Evolutionary conservation across 257 asterid species (phyloP).

Genomic region (Ilex asprella): DNA sequence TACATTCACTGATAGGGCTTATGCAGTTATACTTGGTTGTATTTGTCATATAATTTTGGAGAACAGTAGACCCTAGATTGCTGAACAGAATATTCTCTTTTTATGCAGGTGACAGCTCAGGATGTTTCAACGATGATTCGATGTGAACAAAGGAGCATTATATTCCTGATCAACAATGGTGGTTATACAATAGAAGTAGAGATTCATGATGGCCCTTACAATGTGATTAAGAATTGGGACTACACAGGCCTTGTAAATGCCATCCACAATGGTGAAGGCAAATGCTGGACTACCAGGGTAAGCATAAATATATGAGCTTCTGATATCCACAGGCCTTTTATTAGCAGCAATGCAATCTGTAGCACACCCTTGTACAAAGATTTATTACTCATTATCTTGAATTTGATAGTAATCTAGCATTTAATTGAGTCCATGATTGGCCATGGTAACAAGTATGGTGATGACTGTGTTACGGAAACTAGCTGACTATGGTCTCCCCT

Average conservation of each 20-base stretch:
- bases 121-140: slow-evolving; percentile 51
- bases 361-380: no score
- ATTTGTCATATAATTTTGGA: not conserved
- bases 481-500: no score
- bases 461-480: no score
- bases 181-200: slow-evolving; percentile 53
- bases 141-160: slow-evolving; percentile 31
- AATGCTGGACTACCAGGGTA: slow-evolving; percentile 46
- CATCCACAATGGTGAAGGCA: slow-evolving; percentile 43
- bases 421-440: no score
- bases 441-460: no score
- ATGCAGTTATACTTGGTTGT: no score
- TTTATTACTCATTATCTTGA: no score
- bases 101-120: slow-evolving; percentile 36
- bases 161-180: slow-evolving; percentile 50
- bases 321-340: no score
- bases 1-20: no score
- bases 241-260: slow-evolving; percentile 49
- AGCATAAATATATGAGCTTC: not conserved
- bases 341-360: no score
- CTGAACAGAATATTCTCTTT: not conserved
- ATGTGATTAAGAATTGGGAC: slow-evolving; percentile 59
- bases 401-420: no score
- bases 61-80: not conserved
- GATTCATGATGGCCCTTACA: slow-evolving; percentile 58